Conservation (phyloP, 495 filamentous ascomycete species). For the Talaromyces borbonicus region DNA sequence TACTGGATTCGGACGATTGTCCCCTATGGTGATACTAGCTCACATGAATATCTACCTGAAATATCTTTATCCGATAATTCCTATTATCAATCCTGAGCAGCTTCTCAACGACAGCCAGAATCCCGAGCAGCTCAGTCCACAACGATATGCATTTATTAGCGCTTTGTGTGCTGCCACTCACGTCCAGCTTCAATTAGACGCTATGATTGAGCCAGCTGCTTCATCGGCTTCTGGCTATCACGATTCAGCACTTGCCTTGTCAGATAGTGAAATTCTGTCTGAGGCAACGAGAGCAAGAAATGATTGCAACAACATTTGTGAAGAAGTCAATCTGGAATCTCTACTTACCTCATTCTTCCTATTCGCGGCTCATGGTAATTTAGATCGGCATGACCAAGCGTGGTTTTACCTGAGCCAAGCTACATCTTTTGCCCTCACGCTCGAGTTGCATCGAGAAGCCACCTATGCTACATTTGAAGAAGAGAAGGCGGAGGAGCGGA, state of each 20-base stretch:
- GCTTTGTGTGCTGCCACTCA: slow-evolving; percentile 77
- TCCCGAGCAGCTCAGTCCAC: slow-evolving; percentile 45
- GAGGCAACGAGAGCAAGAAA: slow-evolving; percentile 69
- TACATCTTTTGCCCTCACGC: slow-evolving; percentile 45
- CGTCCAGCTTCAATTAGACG: slow-evolving; percentile 61
- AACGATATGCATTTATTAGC: slow-evolving; percentile 69
- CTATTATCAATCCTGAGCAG: slow-evolving; percentile 61
- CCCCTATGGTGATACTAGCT: slow-evolving; percentile 27
- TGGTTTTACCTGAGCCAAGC: slow-evolving; percentile 59
- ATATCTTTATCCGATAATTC: slow-evolving; percentile 74
- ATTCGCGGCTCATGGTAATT: slow-evolving; percentile 64
- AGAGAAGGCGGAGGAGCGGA: slow-evolving; percentile 41
- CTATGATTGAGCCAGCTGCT: slow-evolving; percentile 42
- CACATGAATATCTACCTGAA: slow-evolving; percentile 38
- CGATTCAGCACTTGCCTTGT: slow-evolving; percentile 35
- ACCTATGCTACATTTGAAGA: slow-evolving; percentile 34
- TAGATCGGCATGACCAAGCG: slow-evolving; percentile 43
- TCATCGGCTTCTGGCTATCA: slow-evolving; percentile 31
- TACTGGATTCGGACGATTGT: slow-evolving; percentile 21
- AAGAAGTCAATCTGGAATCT: slow-evolving; percentile 48
- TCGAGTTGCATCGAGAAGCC: slow-evolving; percentile 49
- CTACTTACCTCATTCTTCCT: slow-evolving; percentile 74
- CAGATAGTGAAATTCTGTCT: slow-evolving; percentile 48
- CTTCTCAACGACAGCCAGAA: slow-evolving; percentile 56
- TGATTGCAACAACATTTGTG: slow-evolving; percentile 62